Base-by-base conservation (phyloP, 129 eudicot species). In the Artemisia argyi region DNA sequence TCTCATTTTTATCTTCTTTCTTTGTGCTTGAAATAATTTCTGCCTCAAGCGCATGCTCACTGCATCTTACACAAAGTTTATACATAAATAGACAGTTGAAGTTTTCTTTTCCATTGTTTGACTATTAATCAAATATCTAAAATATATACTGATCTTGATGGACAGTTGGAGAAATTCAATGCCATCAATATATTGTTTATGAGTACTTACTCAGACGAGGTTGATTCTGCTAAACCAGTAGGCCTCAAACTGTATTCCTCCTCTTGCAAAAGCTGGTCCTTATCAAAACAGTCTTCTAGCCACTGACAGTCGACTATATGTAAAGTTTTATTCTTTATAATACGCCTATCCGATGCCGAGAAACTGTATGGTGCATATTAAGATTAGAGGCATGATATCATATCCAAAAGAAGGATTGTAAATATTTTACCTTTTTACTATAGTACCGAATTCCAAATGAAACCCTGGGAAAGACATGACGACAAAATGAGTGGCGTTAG, bases 261-360 rank as follows among this genome's bases (percentile, higher is more conserved):
- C 77, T 88, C 97, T 2, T 70, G 76, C 83, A 95, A 35, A 67
- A 83, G 83, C 79, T 81, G 81, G 65, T 82, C 83, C 75, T 76
- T 79, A 51, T 81, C 79, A 10, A 84, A 72, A 80, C 88, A 90
- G 47, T 90, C 96, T 66, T 86, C 97, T 70, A 95, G 66, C 99
- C 99, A 95, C 58, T 81, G 85, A 63, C 84, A 83, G 57, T 83
- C 50, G 54, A 95, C 94, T 56, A 95, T 73, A 77, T 81, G 96
- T 79, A 95, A 69, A 63, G 71, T 76, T 74, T 78, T 83, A 5
- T 75, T 69, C 65, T 61, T 71, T 66, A 95, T 35, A 61, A 74
- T 47, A 71, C 51, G 87, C 59, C 64, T 81, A 71, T 90, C 94
- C 5, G 84, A 74, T 65, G 82, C 78, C 63, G 97, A 77, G 69